These are phyloP conservation scores for Agrocybe chaxingu DNA, from an alignment of 768 basidiomycete genomes.

Conservation along the genomic window DNA sequence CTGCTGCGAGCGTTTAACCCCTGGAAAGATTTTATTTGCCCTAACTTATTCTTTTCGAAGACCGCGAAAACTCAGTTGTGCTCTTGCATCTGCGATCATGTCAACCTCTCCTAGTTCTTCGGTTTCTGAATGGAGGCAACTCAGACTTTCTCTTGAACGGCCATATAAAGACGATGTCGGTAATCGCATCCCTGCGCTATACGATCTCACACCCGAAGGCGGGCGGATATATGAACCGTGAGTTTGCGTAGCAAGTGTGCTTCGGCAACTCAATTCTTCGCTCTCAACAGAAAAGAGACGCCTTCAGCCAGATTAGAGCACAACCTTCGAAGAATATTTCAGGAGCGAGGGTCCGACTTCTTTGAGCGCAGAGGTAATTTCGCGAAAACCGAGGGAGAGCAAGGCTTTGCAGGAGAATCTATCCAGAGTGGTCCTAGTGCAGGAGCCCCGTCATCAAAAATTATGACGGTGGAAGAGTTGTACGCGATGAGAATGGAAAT, in stretches of 20 bases:
- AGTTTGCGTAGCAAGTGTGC: slow-evolving; percentile 19
- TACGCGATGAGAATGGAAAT: slow-evolving; percentile 72
- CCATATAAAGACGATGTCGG: slow-evolving; percentile 82
- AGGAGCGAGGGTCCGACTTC: slow-evolving; percentile 73
- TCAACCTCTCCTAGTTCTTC: not conserved
- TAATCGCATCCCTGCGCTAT: slow-evolving; percentile 53
- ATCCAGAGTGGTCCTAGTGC: slow-evolving; percentile 11
- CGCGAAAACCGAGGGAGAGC: slow-evolving; percentile 7
- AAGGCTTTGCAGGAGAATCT: slow-evolving; percentile 10
- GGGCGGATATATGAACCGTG: slow-evolving; percentile 72
- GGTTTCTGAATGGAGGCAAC: slow-evolving; percentile 51
- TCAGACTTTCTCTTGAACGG: slow-evolving; percentile 69
- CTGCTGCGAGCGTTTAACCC: too few relatives aligned
- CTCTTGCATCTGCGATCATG: slow-evolving; percentile 3
- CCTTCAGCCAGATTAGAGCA: slow-evolving; percentile 58
- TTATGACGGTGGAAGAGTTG: slow-evolving; percentile 74
- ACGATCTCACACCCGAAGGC: slow-evolving; percentile 71
- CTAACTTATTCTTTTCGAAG: too few relatives aligned
- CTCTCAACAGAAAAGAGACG: slow-evolving; percentile 44
- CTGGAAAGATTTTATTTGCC: too few relatives aligned
- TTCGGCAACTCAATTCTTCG: slow-evolving; percentile 11
- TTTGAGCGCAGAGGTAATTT: slow-evolving; percentile 43
- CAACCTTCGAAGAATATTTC: slow-evolving; percentile 65
- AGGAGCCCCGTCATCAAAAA: slow-evolving; percentile 27
- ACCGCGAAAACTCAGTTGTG: not conserved